These are phyloP conservation scores for maize (Zea mays) DNA, from an alignment of 176 grass and related monocot genomes.

Conservation along the genomic window Zm-B73-REFERENCE-NAM-5.0 NC_050100.1:55297501-55298000, in stretches of 20 bases:
- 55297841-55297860: constrained; percentile 29
- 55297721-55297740: neutral
- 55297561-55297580: neutral
- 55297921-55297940: neutral
- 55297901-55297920: neutral
- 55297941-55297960: neutral
- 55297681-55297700: neutral
- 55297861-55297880: neutral
- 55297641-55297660: constrained; percentile 28
- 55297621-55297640: constrained; percentile 3
- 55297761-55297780: constrained; percentile 40
- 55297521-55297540: neutral
- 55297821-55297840: constrained; percentile 37
- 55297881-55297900: constrained; percentile 24
- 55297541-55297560: constrained; percentile 33
- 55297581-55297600: constrained; percentile 28
- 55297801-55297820: constrained; percentile 57
- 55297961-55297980: constrained; percentile 4
- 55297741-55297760: neutral
- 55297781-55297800: constrained; percentile 40
- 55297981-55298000: constrained; percentile 20
- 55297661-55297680: neutral
- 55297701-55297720: constrained; percentile 14
- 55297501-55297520: constrained; percentile 15
- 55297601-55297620: neutral